Evolutionary conservation across 306 rosid species (phyloP), one percentile per base, ranked within the genome.

Genomic region (Vachellia pachyceras): DNA sequence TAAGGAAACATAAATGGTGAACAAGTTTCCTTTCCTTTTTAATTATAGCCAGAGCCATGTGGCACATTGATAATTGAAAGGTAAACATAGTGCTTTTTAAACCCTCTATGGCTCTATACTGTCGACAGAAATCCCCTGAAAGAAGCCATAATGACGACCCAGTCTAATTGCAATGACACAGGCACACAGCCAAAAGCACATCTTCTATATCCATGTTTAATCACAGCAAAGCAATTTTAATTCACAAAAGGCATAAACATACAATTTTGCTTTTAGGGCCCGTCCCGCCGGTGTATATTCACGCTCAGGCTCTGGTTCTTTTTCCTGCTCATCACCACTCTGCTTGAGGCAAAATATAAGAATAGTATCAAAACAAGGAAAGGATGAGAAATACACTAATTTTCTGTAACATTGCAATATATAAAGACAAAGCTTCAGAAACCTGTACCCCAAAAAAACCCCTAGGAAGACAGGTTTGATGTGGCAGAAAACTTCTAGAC

Each of bases 261-360:
- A 96, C 99, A 52, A 96, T 82, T 96, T 96, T 77, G 79, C 83
- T 84, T 90, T 96, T 72, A 90, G 87, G 78, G 99, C 97, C 57
- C 98, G 94, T 82, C 99, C 99, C 46, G 99, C 99, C 17, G 97
- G 92, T 45, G 99, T 96, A 83, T 96, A 96, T 82, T 93, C 98
- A 68, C 91, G 92, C 86, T 84, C 97, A 9, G 97, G 98, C 88
- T 92, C 99, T 35, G 97, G 99, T 82, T 88, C 94, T 70, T 78
- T 88, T 66, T 90, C 99, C 72, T 90, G 94, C 76, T 93, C 98
- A 29, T 86, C 96, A 25, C 93, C 92, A 87, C 94, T 87, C 99
- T 93, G 98, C 79, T 79, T 73, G 76, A 83, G 80, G 70, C 78
- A 65, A 73, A 82, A 75, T 73, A 72, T 81, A 78, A 78, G 77